Conservation (phyloP, 2,329 filamentous ascomycete species). For the Eutypella sp. region DNA sequence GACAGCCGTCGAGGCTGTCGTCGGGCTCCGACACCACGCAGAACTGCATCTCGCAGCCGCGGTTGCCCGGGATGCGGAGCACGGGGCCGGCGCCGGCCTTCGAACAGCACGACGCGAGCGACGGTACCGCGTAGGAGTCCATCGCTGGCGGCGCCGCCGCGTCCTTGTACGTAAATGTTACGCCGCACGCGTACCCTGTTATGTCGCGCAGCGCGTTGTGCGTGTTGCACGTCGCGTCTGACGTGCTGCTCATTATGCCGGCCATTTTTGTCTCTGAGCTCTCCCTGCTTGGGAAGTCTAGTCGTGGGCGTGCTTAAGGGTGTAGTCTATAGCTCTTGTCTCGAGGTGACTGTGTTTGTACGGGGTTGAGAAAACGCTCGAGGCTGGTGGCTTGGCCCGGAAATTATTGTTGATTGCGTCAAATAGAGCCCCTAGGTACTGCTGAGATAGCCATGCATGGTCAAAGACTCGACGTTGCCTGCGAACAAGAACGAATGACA, state of each 20-base stretch:
- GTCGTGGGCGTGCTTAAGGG: too few relatives aligned
- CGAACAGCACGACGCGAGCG: slow-evolving; percentile 16
- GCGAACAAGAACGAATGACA: too few relatives aligned
- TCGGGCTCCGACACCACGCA: slow-evolving; percentile 12
- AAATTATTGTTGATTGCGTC: too few relatives aligned
- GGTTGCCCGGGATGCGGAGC: slow-evolving; percentile 19
- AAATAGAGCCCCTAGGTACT: too few relatives aligned
- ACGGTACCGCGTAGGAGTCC: slow-evolving; percentile 16
- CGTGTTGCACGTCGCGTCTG: slow-evolving; percentile 18
- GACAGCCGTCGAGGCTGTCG: slow-evolving; percentile 13
- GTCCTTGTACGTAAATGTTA: slow-evolving; percentile 17
- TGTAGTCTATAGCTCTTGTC: too few relatives aligned
- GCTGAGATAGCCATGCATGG: too few relatives aligned
- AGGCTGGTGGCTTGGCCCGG: too few relatives aligned
- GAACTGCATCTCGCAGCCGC: slow-evolving; percentile 22
- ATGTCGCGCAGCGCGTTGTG: slow-evolving; percentile 20
- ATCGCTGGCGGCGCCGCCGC: slow-evolving; percentile 13
- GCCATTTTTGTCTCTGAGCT: too few relatives aligned
- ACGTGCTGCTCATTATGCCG: slow-evolving; percentile 11
- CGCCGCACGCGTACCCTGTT: slow-evolving; percentile 17
- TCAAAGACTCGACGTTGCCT: too few relatives aligned
- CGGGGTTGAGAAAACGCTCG: too few relatives aligned
- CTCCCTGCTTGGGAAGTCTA: too few relatives aligned
- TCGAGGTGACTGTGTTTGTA: too few relatives aligned
- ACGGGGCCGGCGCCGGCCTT: slow-evolving; percentile 11